phyloP scores from a whole-genome alignment of 345 rosid species.

The Eutrema yunnanense region DNA sequence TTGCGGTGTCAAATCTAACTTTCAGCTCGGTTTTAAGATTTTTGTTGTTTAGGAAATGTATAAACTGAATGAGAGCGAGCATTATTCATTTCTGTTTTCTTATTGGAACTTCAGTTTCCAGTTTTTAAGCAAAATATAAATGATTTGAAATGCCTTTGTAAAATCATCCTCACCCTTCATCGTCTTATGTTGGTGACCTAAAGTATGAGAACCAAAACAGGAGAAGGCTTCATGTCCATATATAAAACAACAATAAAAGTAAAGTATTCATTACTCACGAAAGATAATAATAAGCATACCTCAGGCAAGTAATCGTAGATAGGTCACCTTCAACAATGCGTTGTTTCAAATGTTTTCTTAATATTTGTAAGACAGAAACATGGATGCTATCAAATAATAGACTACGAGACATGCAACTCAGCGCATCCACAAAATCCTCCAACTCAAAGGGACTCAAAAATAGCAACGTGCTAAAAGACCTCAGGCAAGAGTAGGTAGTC shows the following conservation, averaged over 20 bases:
- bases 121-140: too few relatives aligned
- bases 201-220: constrained; percentile 19
- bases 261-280: not conserved
- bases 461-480: constrained; percentile 78
- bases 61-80: too few relatives aligned
- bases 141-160: too few relatives aligned
- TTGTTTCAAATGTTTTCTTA: constrained; percentile 71
- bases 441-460: constrained; percentile 91
- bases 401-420: constrained; percentile 34
- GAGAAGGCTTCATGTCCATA: not conserved
- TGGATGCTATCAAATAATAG: constrained; percentile 76
- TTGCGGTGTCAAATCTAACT: too few relatives aligned
- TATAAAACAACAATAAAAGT: constrained; percentile 4
- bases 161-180: too few relatives aligned
- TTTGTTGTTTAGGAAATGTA: too few relatives aligned
- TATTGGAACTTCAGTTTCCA: too few relatives aligned
- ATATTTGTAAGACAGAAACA: constrained; percentile 65
- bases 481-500: constrained; percentile 70
- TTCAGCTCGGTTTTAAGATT: too few relatives aligned
- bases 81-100: too few relatives aligned
- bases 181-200: not conserved
- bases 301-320: constrained; percentile 80
- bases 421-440: constrained; percentile 72
- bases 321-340: constrained; percentile 69
- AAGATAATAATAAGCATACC: constrained; percentile 43